These are phyloP conservation scores for Xylaria sp. DNA, from an alignment of 2,329 filamentous ascomycete species.

Conservation along the genomic window DNA sequence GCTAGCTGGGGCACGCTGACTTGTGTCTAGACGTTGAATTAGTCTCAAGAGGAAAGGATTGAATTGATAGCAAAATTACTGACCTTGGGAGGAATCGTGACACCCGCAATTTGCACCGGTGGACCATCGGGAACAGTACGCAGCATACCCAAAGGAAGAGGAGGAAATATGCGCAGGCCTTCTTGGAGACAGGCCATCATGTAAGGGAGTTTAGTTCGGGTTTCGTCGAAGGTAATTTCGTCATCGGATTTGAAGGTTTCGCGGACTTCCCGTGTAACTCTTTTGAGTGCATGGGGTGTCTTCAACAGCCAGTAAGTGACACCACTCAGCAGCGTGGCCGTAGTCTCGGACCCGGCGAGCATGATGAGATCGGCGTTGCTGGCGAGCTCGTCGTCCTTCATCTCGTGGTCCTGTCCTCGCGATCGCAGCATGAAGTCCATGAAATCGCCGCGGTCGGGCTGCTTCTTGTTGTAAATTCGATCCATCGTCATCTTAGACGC, in stretches of 20 bases:
- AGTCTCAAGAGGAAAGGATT: slow-evolving; percentile 16
- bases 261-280: slow-evolving; percentile 53
- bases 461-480: slow-evolving; percentile 43
- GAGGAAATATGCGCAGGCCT: slow-evolving; percentile 44
- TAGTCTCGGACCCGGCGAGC: slow-evolving; percentile 49
- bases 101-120: slow-evolving; percentile 41
- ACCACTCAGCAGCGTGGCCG: slow-evolving; percentile 46
- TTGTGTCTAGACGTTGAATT: slow-evolving; percentile 31
- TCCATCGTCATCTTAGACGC: slow-evolving; percentile 42
- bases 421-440: slow-evolving; percentile 49
- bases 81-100: slow-evolving; percentile 44
- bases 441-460: slow-evolving; percentile 48
- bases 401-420: slow-evolving; percentile 46
- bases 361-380: slow-evolving; percentile 49
- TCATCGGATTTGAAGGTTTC: slow-evolving; percentile 60
- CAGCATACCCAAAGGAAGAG: slow-evolving; percentile 41
- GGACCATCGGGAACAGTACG: slow-evolving; percentile 41
- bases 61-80: not conserved
- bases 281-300: slow-evolving; percentile 49
- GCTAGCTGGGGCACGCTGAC: slow-evolving; percentile 46
- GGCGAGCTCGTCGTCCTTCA: slow-evolving; percentile 49
- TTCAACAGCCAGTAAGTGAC: slow-evolving; percentile 46
- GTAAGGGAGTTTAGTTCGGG: slow-evolving; percentile 41
- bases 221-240: slow-evolving; percentile 55
- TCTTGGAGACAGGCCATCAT: slow-evolving; percentile 46